Percentiles rank a stretch among this genome's conserved stretches.
Conservation (phyloP, 1,284 basidiomycete species). For the Trametes pubescens region DNA sequence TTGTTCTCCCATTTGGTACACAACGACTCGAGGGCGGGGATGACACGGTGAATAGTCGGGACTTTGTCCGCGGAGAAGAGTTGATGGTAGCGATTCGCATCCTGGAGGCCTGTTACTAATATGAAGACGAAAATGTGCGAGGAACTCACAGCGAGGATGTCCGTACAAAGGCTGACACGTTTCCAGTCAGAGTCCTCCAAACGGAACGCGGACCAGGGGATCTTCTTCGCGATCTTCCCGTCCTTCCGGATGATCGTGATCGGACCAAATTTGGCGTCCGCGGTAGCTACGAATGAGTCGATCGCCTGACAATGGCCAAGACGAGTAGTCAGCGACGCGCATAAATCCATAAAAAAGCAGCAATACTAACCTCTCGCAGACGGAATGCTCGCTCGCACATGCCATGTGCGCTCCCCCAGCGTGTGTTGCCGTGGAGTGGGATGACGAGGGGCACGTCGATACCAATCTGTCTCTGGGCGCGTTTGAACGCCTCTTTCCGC, state of each 20-base stretch:
- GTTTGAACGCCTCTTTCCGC: constrained; percentile 1
- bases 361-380: not conserved
- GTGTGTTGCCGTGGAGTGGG: constrained; percentile 9
- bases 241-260: constrained; percentile 36
- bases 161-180: constrained; percentile 17
- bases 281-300: constrained; percentile 32
- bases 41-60: constrained; percentile 26
- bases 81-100: constrained; percentile 15
- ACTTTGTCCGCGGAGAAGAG: not conserved
- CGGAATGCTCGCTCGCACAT: constrained; percentile 2
- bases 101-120: not conserved
- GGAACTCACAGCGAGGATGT: not conserved
- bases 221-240: constrained; percentile 36
- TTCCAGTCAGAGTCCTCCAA: constrained; percentile 34
- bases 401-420: constrained; percentile 10
- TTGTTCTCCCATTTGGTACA: constrained; percentile 37
- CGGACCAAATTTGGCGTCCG: constrained; percentile 37
- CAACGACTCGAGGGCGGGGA: constrained; percentile 37
- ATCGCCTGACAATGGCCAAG: constrained; percentile 27
- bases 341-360: not conserved
- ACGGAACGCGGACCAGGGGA: constrained; percentile 38
- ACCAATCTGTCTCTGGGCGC: not conserved
- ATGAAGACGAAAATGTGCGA: not conserved
- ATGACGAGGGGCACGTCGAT: constrained; percentile 7
- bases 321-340: too few relatives aligned